Evolutionary conservation across 2,329 filamentous ascomycete genomes (phyloP), one percentile per base, ranked within the genome.

Genomic region (Ceratocystis harringtonii): DNA sequence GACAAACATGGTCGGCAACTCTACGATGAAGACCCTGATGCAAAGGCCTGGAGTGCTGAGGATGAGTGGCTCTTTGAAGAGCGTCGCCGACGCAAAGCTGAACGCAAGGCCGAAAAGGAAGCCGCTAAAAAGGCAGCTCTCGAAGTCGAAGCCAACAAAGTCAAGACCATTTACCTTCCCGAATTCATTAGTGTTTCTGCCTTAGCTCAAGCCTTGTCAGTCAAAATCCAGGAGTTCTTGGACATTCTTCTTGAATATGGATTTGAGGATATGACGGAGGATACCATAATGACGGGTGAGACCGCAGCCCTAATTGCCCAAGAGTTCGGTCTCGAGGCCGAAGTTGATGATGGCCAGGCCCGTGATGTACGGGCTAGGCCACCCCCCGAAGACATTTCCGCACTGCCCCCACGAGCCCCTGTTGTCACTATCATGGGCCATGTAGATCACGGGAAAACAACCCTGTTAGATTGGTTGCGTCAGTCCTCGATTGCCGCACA

Each of bases 371-470:
- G 81, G 68, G 81, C 88, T 28, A 83, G 86, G 10, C 86, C 90
- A 1, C 77, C 80, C 30, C 83, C 84, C 7, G 85, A 85, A 71
- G 89, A 92, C 73, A 81, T 78, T 61, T 84, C 87, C 0, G 70
- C 75, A 15, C 75, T 96, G 6, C 90, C 91, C 1, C 75, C 78
- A 43, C 84, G 95, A 17, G 92, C 94, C 6, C 95, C 94, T 0
- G 90, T 99, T 44, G 92, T 99, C 48, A 97, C 95, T 0, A 99
- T 99, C 72, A 99, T 99, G 95, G 94, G 94, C 1, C 94, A 99
- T 69, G 94, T 99, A 70, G 95, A 99, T 73, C 94, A 99, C 74
- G 94, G 94, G 64, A 99, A 99, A 78, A 99, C 94, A 0, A 99
- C 95, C 0, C 85, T 99, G 52, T 80, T 99, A 8, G 94, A 99